phyloP scores from a whole-genome alignment of 139 green algal species.

The Dunaliella primolecta region DNA sequence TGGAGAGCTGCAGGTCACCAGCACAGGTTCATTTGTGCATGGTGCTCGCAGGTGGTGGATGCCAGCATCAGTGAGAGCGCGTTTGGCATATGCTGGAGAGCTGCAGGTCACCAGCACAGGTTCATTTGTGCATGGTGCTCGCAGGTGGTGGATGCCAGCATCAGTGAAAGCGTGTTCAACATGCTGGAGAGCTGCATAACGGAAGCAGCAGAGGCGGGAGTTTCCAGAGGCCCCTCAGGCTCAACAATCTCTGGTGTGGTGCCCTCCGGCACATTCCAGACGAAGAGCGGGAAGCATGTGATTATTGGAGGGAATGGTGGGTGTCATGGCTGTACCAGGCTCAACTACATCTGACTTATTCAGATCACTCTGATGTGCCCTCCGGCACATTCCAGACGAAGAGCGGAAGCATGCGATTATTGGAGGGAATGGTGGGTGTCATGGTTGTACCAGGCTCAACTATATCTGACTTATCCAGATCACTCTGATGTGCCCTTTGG shows the following conservation, averaged over 20 bases:
- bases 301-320: slow-evolving; percentile 74
- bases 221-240: slow-evolving; percentile 53
- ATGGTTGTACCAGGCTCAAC: no score
- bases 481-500: no score
- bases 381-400: slow-evolving; percentile 58
- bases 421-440: slow-evolving; percentile 64
- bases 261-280: slow-evolving; percentile 62
- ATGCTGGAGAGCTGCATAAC: slow-evolving; percentile 75
- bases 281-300: slow-evolving; percentile 52
- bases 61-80: slow-evolving; percentile 68
- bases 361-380: no score
- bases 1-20: no score
- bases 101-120: no score
- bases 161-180: slow-evolving; percentile 74
- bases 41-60: slow-evolving; percentile 65
- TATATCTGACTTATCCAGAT: no score
- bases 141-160: slow-evolving; percentile 77
- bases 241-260: slow-evolving; percentile 79
- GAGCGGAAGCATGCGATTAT: slow-evolving; percentile 65
- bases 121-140: no score
- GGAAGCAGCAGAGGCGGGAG: slow-evolving; percentile 44
- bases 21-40: no score
- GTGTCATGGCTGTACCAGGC: slow-evolving; percentile 5
- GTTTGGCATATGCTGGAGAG: no score
- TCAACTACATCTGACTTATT: no score